phyloP scores from a whole-genome alignment of 805 yeast genomes.

The Tetrapisispora namnaoensis region DNA sequence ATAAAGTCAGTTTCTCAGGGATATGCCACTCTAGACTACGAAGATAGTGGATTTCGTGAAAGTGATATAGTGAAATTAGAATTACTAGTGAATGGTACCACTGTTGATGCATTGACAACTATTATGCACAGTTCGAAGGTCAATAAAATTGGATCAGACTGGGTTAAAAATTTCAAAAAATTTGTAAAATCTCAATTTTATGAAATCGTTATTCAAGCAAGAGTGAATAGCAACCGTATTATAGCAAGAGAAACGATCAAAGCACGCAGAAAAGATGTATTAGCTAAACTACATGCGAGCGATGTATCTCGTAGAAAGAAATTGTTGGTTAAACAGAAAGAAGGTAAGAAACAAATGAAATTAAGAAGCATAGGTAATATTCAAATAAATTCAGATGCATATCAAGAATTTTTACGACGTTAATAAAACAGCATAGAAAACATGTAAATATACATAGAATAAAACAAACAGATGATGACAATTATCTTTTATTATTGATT shows the following conservation, averaged over 20 bases:
- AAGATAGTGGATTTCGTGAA: slow-evolving; percentile 77
- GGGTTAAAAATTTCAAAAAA: slow-evolving; percentile 75
- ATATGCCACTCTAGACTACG: slow-evolving; percentile 89
- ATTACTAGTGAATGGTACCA: slow-evolving; percentile 74
- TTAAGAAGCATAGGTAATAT: slow-evolving; percentile 74
- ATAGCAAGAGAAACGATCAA: slow-evolving; percentile 89
- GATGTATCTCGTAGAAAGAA: slow-evolving; percentile 87
- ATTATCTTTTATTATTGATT: background rate
- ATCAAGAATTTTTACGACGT: slow-evolving; percentile 62
- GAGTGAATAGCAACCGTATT: slow-evolving; percentile 65
- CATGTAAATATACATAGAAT: background rate
- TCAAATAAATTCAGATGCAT: slow-evolving; percentile 72
- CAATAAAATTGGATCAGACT: slow-evolving; percentile 61
- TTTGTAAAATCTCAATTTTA: slow-evolving; percentile 74
- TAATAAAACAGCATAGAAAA: background rate
- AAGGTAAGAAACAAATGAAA: slow-evolving; percentile 74
- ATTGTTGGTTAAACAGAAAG: slow-evolving; percentile 78
- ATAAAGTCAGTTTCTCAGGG: slow-evolving; percentile 85
- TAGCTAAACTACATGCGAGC: slow-evolving; percentile 86
- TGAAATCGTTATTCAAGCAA: slow-evolving; percentile 89
- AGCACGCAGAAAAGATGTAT: slow-evolving; percentile 90
- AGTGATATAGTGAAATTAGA: slow-evolving; percentile 83
- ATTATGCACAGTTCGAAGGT: slow-evolving; percentile 80
- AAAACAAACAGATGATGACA: background rate
- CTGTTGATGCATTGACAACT: slow-evolving; percentile 87